A percentile compares a stretch with the other conserved stretches of the same genome.
phyloP scores from a whole-genome alignment of 2,329 filamentous ascomycete genomes.

The Rutstroemia sp. region DNA sequence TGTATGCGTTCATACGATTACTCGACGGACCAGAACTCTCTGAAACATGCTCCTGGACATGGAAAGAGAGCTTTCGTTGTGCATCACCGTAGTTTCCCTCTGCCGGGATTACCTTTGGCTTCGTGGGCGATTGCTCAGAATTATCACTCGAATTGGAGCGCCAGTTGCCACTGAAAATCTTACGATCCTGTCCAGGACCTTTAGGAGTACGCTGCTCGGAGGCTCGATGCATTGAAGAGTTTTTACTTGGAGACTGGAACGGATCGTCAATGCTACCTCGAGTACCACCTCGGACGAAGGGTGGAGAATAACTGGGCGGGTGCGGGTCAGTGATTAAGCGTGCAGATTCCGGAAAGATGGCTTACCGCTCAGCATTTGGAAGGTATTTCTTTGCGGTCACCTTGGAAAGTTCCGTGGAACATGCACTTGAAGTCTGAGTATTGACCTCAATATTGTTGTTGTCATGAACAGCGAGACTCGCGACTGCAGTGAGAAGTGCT shows the following conservation, averaged over 20 bases:
- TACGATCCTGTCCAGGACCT: constrained; percentile 14
- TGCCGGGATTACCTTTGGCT: neutral
- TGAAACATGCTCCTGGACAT: constrained; percentile 13
- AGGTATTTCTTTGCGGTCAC: constrained; percentile 10
- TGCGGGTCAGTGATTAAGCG: constrained; percentile 8
- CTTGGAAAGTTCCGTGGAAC: constrained; percentile 12
- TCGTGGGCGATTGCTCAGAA: constrained; percentile 11
- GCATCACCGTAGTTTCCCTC: constrained; percentile 7
- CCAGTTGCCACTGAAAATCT: constrained; percentile 23
- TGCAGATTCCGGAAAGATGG: neutral
- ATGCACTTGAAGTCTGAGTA: constrained; percentile 10
- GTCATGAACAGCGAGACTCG: constrained; percentile 12
- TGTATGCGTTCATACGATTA: constrained; percentile 6
- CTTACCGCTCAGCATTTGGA: constrained; percentile 18
- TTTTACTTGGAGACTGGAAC: constrained; percentile 16
- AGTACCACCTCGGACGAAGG: constrained; percentile 23
- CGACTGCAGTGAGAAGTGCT: constrained; percentile 9
- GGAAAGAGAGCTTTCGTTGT: constrained; percentile 13
- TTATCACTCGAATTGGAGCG: constrained; percentile 21
- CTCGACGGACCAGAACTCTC: constrained; percentile 2
- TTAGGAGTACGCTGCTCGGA: constrained; percentile 20
- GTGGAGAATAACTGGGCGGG: constrained; percentile 21
- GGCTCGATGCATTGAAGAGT: neutral
- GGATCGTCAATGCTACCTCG: constrained; percentile 20
- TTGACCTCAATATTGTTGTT: constrained; percentile 13